Evolutionary conservation across 306 rosid species (phyloP).

Genomic region (Leucaena leucocephala): DNA sequence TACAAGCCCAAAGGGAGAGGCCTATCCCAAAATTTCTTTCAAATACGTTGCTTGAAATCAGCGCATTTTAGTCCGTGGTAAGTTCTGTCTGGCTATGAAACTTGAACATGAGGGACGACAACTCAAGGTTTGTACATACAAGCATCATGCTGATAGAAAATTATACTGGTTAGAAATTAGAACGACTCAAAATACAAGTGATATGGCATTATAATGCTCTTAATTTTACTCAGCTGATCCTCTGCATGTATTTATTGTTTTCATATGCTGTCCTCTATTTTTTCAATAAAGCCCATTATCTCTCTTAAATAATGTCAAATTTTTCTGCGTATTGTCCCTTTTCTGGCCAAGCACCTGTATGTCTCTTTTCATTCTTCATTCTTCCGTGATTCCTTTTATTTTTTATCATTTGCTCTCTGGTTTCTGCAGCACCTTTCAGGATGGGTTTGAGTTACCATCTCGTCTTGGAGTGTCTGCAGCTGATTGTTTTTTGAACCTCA

Average conservation of each 20-base stretch:
- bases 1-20: too few species aligned
- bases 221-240: neutral
- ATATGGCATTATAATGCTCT: conserved; percentile 7
- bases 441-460: conserved; percentile 88
- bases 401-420: conserved; percentile 31
- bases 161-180: conserved; percentile 5
- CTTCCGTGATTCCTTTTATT: conserved; percentile 12
- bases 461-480: conserved; percentile 88
- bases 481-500: conserved; percentile 74
- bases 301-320: neutral
- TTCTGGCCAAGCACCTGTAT: conserved; percentile 16
- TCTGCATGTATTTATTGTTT: conserved; percentile 19
- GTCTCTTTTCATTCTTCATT: conserved; percentile 15
- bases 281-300: neutral
- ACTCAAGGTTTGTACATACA: conserved; percentile 12
- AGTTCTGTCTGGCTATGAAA: conserved; percentile 12
- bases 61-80: conserved; percentile 22
- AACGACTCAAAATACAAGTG: neutral
- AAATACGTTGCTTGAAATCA: neutral
- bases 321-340: conserved; percentile 11
- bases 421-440: conserved; percentile 68
- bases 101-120: neutral
- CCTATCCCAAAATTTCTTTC: neutral
- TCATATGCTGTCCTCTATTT: conserved; percentile 14
- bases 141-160: conserved; percentile 10